These are phyloP conservation scores for Porpolomopsis calyptriformis DNA, from an alignment of 768 basidiomycete species.

Conservation along the genomic window DNA sequence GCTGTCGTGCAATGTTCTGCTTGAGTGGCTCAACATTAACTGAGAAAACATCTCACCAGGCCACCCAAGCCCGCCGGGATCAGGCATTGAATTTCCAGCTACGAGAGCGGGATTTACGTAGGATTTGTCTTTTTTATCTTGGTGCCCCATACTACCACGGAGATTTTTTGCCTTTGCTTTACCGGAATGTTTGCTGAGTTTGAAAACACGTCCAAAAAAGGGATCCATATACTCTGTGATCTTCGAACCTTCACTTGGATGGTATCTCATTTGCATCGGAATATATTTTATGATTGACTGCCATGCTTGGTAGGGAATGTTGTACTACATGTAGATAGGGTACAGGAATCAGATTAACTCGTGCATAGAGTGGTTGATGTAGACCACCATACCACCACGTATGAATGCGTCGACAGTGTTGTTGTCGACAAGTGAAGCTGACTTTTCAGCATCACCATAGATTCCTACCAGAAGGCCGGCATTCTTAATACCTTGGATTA, in stretches of 20 bases:
- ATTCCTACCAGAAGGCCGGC: constrained; percentile 81
- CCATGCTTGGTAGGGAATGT: no score
- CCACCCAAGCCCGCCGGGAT: constrained; percentile 82
- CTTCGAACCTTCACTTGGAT: no score
- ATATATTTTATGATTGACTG: no score
- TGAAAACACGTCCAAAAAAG: no score
- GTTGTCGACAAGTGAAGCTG: constrained; percentile 28
- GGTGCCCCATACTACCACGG: no score
- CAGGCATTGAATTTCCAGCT: constrained; percentile 24
- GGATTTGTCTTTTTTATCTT: no score
- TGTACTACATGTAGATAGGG: not conserved
- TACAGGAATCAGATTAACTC: constrained; percentile 26
- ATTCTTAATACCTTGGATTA: constrained; percentile 82
- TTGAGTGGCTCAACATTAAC: not conserved
- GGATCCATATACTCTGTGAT: no score
- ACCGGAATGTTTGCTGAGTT: no score
- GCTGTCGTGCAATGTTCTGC: constrained; percentile 35
- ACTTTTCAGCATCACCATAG: constrained; percentile 48
- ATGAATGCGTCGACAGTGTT: constrained; percentile 61
- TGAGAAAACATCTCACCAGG: constrained; percentile 47
- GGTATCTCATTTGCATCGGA: no score
- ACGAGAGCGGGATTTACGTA: constrained; percentile 41
- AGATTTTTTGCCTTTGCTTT: no score
- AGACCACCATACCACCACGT: constrained; percentile 52
- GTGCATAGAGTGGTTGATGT: constrained; percentile 50